phyloP scores from a whole-genome alignment of 192 early-diverging fungal genomes.

The Mortierella claussenii region DNA sequence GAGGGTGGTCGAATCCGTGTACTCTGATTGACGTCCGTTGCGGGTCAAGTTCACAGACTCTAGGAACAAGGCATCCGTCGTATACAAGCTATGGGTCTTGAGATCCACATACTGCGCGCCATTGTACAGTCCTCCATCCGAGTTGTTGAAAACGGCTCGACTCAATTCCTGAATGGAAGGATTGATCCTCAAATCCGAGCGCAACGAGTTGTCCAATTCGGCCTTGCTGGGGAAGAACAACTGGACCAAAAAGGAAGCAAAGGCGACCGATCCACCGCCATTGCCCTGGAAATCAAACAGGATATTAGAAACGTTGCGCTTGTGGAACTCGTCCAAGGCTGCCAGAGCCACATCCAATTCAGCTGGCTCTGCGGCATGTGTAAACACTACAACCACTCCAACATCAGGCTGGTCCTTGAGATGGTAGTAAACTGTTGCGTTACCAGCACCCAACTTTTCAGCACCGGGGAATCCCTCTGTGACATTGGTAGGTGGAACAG shows the following conservation, averaged over 20 bases:
- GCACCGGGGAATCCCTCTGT: background rate
- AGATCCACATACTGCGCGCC: background rate
- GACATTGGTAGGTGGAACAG: background rate
- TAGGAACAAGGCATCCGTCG: background rate
- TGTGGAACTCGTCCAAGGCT: background rate
- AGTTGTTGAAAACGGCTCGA: background rate
- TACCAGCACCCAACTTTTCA: background rate
- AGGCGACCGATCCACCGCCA: constrained; percentile 9
- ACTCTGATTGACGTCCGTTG: background rate
- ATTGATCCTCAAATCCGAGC: background rate
- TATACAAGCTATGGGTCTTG: background rate
- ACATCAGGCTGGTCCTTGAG: constrained; percentile 24
- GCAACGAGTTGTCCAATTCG: background rate
- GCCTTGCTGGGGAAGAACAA: constrained; percentile 18
- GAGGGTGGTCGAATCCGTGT: background rate
- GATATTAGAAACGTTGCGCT: constrained; percentile 10
- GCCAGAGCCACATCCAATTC: background rate
- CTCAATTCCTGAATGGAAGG: background rate
- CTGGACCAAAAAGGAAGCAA: constrained; percentile 9
- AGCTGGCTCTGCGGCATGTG: background rate
- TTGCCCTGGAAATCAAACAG: constrained; percentile 32
- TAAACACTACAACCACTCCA: constrained; percentile 23
- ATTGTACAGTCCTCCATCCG: background rate
- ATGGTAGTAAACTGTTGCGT: constrained; percentile 16
- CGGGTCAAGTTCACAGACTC: background rate